Percentiles rank a stretch among this genome's conserved stretches.
Evolutionary conservation across 106 monocot species (phyloP).

Genomic region (Triglochin maritima): DNA sequence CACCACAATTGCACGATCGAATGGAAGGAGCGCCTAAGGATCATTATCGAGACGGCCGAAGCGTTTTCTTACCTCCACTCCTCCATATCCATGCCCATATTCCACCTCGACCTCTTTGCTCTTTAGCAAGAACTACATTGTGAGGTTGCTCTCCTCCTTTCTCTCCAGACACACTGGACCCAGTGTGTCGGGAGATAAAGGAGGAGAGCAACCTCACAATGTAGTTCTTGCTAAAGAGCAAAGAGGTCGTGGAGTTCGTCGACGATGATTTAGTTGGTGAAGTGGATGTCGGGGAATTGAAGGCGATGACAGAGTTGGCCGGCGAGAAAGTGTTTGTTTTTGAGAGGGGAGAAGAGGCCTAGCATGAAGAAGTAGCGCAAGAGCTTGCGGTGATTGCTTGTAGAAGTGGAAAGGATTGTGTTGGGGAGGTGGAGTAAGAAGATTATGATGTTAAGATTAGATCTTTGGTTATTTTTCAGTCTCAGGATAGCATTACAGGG

Average conservation of each 20-base stretch:
- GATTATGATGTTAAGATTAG: not conserved
- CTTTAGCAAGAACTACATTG: slow-evolving; percentile 23
- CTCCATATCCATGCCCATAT: slow-evolving; percentile 18
- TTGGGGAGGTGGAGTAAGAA: not conserved
- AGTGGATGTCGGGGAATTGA: slow-evolving; percentile 6
- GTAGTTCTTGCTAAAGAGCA: slow-evolving; percentile 18
- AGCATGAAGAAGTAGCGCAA: slow-evolving; percentile 44
- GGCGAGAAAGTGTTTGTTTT: slow-evolving; percentile 25
- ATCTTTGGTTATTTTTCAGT: not conserved
- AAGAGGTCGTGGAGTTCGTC: slow-evolving; percentile 5
- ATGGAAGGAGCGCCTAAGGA: slow-evolving; percentile 17
- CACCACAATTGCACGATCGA: slow-evolving; percentile 3
- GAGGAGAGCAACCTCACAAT: slow-evolving; percentile 26
- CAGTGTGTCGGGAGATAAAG: slow-evolving; percentile 5
- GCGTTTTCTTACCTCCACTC: slow-evolving; percentile 49
- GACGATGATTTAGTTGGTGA: slow-evolving; percentile 16
- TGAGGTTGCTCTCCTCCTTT: slow-evolving; percentile 36
- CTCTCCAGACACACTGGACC: slow-evolving; percentile 18
- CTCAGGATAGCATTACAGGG: not conserved
- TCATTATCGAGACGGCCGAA: slow-evolving; percentile 29
- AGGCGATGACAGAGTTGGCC: slow-evolving; percentile 6
- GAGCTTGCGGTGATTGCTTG: slow-evolving; percentile 12
- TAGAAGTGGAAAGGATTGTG: not conserved
- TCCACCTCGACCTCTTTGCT: slow-evolving; percentile 44
- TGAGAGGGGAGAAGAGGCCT: slow-evolving; percentile 49